Conservation (phyloP, 2,329 filamentous ascomycete genomes). For the Aspergillus spinulosporus region DNA sequence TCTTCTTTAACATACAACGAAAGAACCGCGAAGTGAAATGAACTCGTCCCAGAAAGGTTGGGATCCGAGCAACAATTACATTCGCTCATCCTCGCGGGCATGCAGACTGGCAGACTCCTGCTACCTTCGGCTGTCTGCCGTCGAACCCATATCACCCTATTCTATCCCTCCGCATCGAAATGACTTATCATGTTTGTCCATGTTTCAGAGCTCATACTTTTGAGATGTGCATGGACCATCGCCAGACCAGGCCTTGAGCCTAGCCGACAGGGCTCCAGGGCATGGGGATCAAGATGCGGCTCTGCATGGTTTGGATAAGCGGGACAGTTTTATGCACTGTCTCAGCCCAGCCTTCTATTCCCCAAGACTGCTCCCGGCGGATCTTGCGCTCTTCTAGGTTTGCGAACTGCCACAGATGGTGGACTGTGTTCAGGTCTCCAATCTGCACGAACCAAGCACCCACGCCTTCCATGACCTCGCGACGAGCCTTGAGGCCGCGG, state of each 20-base stretch:
- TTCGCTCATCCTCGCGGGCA: neutral
- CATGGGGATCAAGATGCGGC: constrained; percentile 87
- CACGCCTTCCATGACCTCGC: constrained; percentile 97
- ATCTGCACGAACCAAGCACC: constrained; percentile 99
- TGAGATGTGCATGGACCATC: neutral
- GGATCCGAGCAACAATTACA: neutral
- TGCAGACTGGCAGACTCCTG: neutral
- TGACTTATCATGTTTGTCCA: too few species aligned
- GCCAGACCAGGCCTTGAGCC: constrained; percentile 6
- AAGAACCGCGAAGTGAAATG: constrained; percentile 13
- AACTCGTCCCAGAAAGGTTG: constrained; percentile 4
- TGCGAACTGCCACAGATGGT: constrained; percentile 98
- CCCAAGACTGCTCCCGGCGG: constrained; percentile 91
- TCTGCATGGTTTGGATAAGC: constrained; percentile 95
- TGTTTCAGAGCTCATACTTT: neutral
- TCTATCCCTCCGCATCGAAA: too few species aligned
- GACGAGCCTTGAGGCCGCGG: constrained; percentile 80
- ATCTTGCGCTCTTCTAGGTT: constrained; percentile 91
- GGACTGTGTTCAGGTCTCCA: constrained; percentile 93
- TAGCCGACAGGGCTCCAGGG: constrained; percentile 92
- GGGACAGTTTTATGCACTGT: constrained; percentile 98
- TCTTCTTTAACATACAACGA: constrained; percentile 18
- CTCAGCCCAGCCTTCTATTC: constrained; percentile 90
- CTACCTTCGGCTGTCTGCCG: neutral
- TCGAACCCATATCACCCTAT: neutral